Evolutionary conservation across 345 rosid species (phyloP).

Genomic region (Murraya paniculata): DNA sequence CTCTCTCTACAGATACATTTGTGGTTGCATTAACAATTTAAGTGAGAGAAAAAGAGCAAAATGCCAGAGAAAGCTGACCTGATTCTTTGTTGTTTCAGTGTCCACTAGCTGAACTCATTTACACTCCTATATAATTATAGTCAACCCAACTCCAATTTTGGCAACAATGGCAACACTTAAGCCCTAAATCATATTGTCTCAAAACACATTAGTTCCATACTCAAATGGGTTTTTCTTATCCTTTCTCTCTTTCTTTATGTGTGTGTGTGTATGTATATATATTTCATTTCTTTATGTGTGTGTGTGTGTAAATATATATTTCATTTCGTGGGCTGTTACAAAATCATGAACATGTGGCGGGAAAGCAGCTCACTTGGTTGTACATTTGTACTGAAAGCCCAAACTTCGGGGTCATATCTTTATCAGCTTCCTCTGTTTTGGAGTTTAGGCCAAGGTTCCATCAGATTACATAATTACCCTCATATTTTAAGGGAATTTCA

Average conservation of each 20-base stretch:
- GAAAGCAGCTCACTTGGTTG: neutral
- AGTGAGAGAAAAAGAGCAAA: neutral
- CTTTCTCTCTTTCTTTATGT: too few relatives aligned
- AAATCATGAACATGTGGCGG: neutral
- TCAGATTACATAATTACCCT: neutral
- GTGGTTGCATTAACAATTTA: neutral
- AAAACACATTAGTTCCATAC: neutral
- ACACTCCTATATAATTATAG: neutral
- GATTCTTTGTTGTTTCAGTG: neutral
- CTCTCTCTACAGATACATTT: neutral
- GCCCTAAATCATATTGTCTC: neutral
- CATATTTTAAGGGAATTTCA: neutral
- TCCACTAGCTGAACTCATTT: slow-evolving; percentile 2
- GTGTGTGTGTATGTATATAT: too few relatives aligned
- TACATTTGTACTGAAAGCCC: neutral
- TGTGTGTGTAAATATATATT: too few relatives aligned
- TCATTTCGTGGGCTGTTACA: neutral
- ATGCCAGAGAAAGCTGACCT: neutral
- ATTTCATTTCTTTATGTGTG: too few relatives aligned
- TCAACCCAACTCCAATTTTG: neutral
- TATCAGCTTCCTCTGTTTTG: neutral
- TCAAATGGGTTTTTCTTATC: neutral
- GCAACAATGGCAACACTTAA: neutral
- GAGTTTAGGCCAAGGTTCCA: too few relatives aligned
- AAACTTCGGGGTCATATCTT: neutral